These are phyloP conservation scores for Suillus decipiens DNA, from an alignment of 768 basidiomycete genomes.

Conservation along the genomic window DNA sequence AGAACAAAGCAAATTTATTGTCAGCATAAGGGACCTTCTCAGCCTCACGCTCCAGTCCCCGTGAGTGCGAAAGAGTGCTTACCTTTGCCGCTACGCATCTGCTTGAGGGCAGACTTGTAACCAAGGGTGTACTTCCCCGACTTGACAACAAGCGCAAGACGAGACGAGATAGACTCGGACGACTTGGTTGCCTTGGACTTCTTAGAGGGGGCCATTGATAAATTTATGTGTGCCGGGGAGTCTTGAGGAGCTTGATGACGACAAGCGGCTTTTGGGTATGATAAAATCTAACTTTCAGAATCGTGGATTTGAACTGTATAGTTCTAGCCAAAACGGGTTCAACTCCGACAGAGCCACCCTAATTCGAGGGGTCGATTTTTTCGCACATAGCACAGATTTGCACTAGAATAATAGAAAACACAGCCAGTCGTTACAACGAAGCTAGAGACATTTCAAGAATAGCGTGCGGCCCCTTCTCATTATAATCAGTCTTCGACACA, in stretches of 20 bases:
- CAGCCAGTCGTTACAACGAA: conserved; percentile 44
- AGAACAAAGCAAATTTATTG: conserved; percentile 30
- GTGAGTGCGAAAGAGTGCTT: conserved; percentile 56
- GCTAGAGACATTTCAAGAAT: conserved; percentile 80
- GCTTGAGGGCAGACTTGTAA: conserved; percentile 98
- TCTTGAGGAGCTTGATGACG: conserved; percentile 18
- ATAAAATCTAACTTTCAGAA: conserved; percentile 19
- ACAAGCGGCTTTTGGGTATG: conserved; percentile 7
- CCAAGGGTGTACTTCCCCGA: conserved; percentile 97
- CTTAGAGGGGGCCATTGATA: conserved; percentile 90
- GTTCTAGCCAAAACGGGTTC: conserved; percentile 24
- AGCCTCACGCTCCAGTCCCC: conserved; percentile 98
- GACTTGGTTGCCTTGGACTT: conserved; percentile 94
- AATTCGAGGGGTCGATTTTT: background rate
- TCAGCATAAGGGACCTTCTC: conserved; percentile 98
- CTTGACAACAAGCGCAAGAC: conserved; percentile 95
- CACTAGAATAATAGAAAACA: no score
- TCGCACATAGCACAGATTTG: no score
- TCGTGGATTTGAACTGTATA: conserved; percentile 30
- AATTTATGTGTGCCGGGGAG: conserved; percentile 13
- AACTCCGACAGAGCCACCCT: conserved; percentile 24
- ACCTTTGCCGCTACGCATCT: conserved; percentile 99
- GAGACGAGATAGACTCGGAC: conserved; percentile 90
- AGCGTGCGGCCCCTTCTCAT: conserved; percentile 67
- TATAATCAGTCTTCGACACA: conserved; percentile 80